These are phyloP conservation scores for Diaporthe ilicicola DNA, from an alignment of 2,329 filamentous ascomycete species.

Conservation along the genomic window DNA sequence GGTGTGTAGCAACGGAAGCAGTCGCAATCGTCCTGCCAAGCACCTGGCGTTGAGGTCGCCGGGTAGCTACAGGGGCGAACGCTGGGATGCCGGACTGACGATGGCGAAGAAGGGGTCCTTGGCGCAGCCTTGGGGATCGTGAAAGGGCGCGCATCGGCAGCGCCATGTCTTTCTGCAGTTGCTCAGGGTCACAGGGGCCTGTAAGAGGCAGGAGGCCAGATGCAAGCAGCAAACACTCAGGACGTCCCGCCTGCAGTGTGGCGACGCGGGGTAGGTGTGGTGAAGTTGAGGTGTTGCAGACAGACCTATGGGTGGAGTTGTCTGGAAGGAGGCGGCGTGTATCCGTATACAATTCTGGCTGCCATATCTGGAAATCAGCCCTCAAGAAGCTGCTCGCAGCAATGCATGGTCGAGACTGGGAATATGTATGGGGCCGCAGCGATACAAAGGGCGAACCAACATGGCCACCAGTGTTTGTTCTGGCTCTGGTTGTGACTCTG, in stretches of 20 bases:
- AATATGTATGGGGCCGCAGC: slow-evolving; percentile 10
- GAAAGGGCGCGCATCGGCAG: slow-evolving; percentile 1
- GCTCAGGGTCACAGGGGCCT: background rate
- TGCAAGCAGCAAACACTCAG: background rate
- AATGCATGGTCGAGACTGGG: slow-evolving; percentile 4
- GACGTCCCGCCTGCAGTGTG: background rate
- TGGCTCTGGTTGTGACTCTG: background rate
- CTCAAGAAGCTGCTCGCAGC: background rate
- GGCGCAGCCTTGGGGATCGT: background rate
- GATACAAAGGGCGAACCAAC: background rate
- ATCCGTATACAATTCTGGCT: background rate
- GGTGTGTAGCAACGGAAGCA: slow-evolving; percentile 14
- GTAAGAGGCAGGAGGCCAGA: background rate
- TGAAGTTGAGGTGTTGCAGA: background rate
- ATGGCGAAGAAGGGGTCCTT: background rate
- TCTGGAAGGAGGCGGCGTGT: background rate
- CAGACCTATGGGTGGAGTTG: background rate
- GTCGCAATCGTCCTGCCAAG: slow-evolving; percentile 19
- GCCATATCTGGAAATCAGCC: slow-evolving; percentile 11
- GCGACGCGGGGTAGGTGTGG: background rate
- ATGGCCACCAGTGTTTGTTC: background rate
- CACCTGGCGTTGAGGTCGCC: background rate
- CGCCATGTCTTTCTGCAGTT: slow-evolving; percentile 16
- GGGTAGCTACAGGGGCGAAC: slow-evolving; percentile 22
- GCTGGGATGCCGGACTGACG: background rate